A percentile compares a stretch with the other conserved stretches of the same genome.
These are phyloP conservation scores for Ceratocystis destructans DNA, from an alignment of 2,329 filamentous ascomycete genomes.

Conservation along the genomic window DNA sequence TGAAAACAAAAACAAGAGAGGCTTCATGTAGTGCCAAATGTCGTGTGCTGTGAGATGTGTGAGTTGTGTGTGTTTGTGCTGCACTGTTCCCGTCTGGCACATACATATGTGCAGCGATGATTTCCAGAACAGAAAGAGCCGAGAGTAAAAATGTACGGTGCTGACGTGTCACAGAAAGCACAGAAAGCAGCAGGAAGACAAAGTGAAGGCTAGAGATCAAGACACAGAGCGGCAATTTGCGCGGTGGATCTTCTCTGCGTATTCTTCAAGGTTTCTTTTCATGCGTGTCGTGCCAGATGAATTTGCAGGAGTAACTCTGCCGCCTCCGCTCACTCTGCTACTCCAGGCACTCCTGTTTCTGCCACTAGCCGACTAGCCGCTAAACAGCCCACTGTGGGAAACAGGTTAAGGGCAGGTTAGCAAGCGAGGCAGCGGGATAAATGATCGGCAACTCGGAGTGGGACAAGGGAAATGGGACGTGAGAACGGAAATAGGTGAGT, in stretches of 20 bases:
- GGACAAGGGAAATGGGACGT: not conserved
- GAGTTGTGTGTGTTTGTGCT: not conserved
- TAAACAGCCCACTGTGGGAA: not conserved
- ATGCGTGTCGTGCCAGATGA: not conserved
- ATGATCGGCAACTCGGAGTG: not conserved
- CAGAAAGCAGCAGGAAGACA: not conserved
- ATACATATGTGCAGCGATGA: not conserved
- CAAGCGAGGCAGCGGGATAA: not conserved
- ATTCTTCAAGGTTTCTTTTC: not conserved
- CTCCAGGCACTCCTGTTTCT: no score
- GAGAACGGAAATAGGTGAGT: not conserved
- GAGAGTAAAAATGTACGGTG: not conserved
- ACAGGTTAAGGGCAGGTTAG: not conserved
- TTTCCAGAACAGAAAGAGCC: not conserved
- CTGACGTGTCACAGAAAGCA: not conserved
- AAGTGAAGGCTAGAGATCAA: not conserved
- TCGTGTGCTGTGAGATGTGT: not conserved
- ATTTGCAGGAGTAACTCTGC: not conserved
- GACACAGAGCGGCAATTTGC: not conserved
- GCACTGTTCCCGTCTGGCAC: not conserved
- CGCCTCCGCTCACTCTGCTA: no score
- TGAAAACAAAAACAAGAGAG: not conserved
- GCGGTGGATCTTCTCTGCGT: not conserved
- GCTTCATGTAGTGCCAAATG: not conserved
- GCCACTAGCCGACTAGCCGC: no score